Percentiles rank a stretch among this genome's conserved stretches.
These are phyloP conservation scores for Penicillium daleae DNA, from an alignment of 495 filamentous ascomycete genomes.

Conservation along the genomic window DNA sequence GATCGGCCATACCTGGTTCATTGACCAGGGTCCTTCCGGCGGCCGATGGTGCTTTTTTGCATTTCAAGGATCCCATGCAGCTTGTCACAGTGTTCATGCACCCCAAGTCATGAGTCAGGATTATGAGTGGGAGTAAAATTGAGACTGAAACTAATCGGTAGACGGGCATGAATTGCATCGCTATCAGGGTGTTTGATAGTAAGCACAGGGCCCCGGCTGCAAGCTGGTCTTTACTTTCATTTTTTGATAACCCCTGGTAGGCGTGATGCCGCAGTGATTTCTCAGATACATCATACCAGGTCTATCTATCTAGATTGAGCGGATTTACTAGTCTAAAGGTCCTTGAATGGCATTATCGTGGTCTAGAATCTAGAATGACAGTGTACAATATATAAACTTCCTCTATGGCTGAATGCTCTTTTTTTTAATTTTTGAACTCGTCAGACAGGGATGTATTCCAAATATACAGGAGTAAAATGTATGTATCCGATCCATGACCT, in stretches of 20 bases:
- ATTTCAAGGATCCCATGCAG: slow-evolving; percentile 3
- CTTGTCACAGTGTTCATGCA: slow-evolving; percentile 6
- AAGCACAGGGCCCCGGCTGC: not conserved
- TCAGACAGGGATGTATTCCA: slow-evolving; percentile 10
- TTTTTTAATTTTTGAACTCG: not conserved
- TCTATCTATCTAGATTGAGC: not conserved
- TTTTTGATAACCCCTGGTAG: slow-evolving; percentile 4
- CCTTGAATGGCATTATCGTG: not conserved
- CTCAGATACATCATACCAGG: not conserved
- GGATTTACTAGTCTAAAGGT: not conserved
- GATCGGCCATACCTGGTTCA: not conserved
- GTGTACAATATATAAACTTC: not conserved
- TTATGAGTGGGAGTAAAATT: not conserved
- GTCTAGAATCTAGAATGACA: not conserved
- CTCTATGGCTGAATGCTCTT: not conserved
- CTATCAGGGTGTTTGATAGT: not conserved
- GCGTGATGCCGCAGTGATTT: not conserved
- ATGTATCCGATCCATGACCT: not conserved
- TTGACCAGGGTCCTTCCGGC: slow-evolving; percentile 13
- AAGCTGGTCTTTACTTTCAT: slow-evolving; percentile 1
- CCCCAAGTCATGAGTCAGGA: not conserved
- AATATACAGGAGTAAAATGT: not conserved
- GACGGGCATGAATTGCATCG: not conserved
- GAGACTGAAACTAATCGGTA: not conserved
- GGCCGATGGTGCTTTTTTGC: not conserved